Evolutionary conservation across 805 yeast species (phyloP), one percentile per base, ranked within the genome.

Genomic region (Teunomyces stri): DNA sequence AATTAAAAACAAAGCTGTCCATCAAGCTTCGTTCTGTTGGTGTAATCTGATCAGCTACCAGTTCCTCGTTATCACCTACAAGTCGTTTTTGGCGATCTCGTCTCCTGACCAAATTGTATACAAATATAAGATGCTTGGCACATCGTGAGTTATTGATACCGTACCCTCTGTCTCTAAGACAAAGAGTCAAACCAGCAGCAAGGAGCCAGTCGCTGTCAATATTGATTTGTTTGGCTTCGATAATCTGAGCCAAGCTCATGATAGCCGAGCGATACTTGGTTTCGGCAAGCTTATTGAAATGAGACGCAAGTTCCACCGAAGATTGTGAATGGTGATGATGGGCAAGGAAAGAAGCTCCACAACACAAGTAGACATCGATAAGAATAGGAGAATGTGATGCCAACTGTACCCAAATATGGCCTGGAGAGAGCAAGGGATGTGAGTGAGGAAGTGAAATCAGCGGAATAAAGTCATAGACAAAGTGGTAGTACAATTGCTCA

Each of bases 351-450:
- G 52, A 46, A 5, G 57, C 54, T 5, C 57, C 59, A 28, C 59
- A 55, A 15, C 49, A 53, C 31, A 43, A 42, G 46, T 49, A 53
- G 12, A 89, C 74, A 1, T 69, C 60, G 0, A 51, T 43, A 49
- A 96, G 76, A 18, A 86, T 77, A 3, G 52, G 60, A 0, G 79
- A 61, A 62, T 94, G 97, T 51, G 78, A 74, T 0, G 64, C 71
- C 20, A 90, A 54, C 58, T 88, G 90, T 31, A 53, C 52, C 52
- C 54, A 55, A 3, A 53, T 37, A 20, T 51, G 49, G 3, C 40
- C 51, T 1, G 59, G 59, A 5, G 54, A 39, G 22, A 55, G 51
- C 25, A 47, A 29, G 18, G 55, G 53, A 39, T 55, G 59, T 18
- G 54, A 45, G 11, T 48, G 51, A 9, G 56, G 59, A 6, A 55